A percentile compares a stretch with the other conserved stretches of the same genome.
phyloP scores from a whole-genome alignment of 2,329 filamentous ascomycete genomes.

The Trichoderma koningii region DNA sequence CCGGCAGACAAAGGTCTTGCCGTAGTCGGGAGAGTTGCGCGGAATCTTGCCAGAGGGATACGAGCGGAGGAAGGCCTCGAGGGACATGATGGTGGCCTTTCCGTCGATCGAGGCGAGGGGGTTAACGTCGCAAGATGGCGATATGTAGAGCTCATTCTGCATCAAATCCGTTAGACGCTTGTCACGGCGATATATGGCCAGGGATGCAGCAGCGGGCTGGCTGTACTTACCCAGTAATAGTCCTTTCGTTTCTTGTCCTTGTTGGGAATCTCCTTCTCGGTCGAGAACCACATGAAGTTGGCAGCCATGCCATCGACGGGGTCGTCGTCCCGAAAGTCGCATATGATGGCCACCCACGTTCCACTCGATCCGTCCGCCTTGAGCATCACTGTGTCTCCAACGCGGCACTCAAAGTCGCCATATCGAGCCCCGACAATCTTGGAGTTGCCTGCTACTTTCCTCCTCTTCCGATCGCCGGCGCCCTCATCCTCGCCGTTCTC shows the following conservation, averaged over 20 bases:
- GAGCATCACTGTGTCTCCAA: constrained; percentile 83
- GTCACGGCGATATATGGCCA: background rate
- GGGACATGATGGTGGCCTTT: constrained; percentile 78
- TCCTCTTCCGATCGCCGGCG: constrained; percentile 39
- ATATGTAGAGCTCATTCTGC: constrained; percentile 89
- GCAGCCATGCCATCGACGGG: constrained; percentile 70
- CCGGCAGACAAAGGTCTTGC: constrained; percentile 87
- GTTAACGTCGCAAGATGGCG: constrained; percentile 83
- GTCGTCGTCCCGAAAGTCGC: constrained; percentile 75
- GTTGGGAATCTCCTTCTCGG: constrained; percentile 84
- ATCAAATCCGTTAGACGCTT: background rate
- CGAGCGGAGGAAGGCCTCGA: constrained; percentile 63
- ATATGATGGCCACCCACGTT: constrained; percentile 89
- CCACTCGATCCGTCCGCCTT: constrained; percentile 86
- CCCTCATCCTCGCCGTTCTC: constrained; percentile 35
- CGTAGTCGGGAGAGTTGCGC: constrained; percentile 70
- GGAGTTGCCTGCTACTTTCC: constrained; percentile 38
- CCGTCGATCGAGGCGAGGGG: constrained; percentile 87
- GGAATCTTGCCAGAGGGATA: constrained; percentile 78
- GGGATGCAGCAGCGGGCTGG: background rate
- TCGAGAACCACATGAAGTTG: constrained; percentile 95
- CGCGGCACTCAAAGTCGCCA: constrained; percentile 74
- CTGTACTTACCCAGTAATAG: constrained; percentile 62
- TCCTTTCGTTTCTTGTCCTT: constrained; percentile 80
- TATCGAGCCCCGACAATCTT: constrained; percentile 79